Base-by-base conservation (phyloP, 331 rosid genomes). In the Pyracantha coccinea region DNA sequence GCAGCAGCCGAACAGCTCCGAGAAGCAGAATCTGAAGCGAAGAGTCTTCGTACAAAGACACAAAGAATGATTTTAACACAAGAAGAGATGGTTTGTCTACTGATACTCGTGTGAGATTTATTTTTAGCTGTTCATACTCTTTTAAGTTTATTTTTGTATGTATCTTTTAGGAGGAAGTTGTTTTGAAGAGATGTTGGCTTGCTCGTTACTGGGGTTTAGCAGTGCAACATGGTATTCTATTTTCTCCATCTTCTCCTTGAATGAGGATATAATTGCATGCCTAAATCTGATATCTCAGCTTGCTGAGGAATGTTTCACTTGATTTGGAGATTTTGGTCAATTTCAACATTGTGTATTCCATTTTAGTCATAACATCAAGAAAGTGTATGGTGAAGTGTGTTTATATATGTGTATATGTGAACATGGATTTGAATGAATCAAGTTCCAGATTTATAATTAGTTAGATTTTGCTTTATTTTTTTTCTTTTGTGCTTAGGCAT, bases 151-250 rank as follows among this genome's bases (percentile, higher is more conserved):
- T 75, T 32, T 66, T 25, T 53, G 28, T 45, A 24, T 79, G 64
- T 80, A 32, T 71, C 69, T 79, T 84, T 79, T 72, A 93, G 99
- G 99, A 95, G 87, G 99, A 95, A 85, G 99, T 95, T 78, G 99
- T 95, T 74, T 83, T 95, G 63, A 95, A 92, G 92, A 84, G 99
- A 82, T 95, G 99, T 81, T 92, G 99, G 99, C 97, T 95, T 65
- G 93, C 99, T 72, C 98, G 99, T 81, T 90, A 92, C 79, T 95
- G 99, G 99, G 91, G 90, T 76, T 87, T 92, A 76, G 92, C 98
- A 72, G 88, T 95, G 74, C 88, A 90, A 77, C 87, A 90, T 79
- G 99, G 99, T 95, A 90, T 79, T 69, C 20, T 32, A 79, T 71
- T 78, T 74, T 23, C 45, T 71, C 74, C 16, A 38, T 55, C 68